Percentiles rank a stretch among this genome's conserved stretches.
Conservation (phyloP, 1,284 basidiomycete genomes). For the Acaromyces ingoldii region DNA sequence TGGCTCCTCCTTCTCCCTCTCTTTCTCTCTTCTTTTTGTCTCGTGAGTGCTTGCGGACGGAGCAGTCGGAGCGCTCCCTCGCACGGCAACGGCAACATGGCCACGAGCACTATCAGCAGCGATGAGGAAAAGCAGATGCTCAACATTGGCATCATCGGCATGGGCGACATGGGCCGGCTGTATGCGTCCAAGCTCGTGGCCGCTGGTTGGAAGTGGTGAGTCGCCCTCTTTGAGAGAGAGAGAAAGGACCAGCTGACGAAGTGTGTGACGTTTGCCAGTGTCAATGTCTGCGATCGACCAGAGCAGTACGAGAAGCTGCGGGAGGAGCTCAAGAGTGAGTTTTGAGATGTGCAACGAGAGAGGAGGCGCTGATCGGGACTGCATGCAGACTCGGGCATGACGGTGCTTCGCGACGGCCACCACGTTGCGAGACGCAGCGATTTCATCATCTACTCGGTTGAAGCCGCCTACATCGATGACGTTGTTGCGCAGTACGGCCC, state of each 20-base stretch:
- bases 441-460: conserved; percentile 87
- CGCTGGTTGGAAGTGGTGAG: conserved; percentile 66
- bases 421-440: conserved; percentile 77
- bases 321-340: conserved; percentile 62
- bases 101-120: too few species aligned
- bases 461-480: conserved; percentile 78
- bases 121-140: conserved; percentile 17
- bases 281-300: conserved; percentile 86
- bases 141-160: conserved; percentile 54
- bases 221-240: neutral
- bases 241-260: neutral
- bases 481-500: conserved; percentile 87
- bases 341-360: neutral
- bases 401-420: conserved; percentile 71
- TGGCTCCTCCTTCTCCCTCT: too few species aligned
- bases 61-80: too few species aligned
- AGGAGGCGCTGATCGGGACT: too few species aligned
- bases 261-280: conserved; percentile 56
- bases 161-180: conserved; percentile 81
- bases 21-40: too few species aligned
- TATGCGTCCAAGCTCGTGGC: conserved; percentile 72
- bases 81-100: too few species aligned
- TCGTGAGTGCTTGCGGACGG: too few species aligned
- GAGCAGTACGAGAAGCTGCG: conserved; percentile 67
- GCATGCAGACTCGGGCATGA: conserved; percentile 55